phyloP scores from a whole-genome alignment of 345 rosid species.

The Pugionium cornutum region DNA sequence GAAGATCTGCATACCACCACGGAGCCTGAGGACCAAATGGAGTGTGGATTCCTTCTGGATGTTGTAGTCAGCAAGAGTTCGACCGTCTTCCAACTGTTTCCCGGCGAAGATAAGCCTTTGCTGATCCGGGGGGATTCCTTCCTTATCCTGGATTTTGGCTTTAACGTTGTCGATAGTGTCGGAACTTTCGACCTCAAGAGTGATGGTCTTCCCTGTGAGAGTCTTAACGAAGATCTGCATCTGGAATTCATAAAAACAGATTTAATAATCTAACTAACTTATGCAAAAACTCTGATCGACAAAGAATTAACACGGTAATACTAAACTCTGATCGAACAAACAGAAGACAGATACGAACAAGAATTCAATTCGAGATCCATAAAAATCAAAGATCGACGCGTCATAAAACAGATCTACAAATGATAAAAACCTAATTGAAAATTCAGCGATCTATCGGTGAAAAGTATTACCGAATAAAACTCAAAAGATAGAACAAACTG shows the following conservation, averaged over 20 bases:
- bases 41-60: slow-evolving; percentile 30
- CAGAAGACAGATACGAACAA: not conserved
- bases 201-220: slow-evolving; percentile 32
- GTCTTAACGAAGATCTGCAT: slow-evolving; percentile 45
- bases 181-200: slow-evolving; percentile 36
- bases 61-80: slow-evolving; percentile 16
- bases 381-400: not conserved
- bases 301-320: not conserved
- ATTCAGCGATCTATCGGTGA: not conserved
- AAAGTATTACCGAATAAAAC: not conserved
- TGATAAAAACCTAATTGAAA: not conserved
- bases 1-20: slow-evolving; percentile 38
- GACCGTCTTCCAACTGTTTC: slow-evolving; percentile 23
- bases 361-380: no score
- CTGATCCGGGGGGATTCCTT: slow-evolving; percentile 33
- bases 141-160: slow-evolving; percentile 31
- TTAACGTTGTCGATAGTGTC: slow-evolving; percentile 37
- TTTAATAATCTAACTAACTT: no score
- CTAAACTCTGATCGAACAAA: not conserved
- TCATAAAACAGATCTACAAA: not conserved
- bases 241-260: slow-evolving; percentile 12
- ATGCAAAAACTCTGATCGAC: not conserved
- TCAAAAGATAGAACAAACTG: not conserved
- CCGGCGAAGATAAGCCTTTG: slow-evolving; percentile 35
- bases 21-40: slow-evolving; percentile 21